phyloP scores from a whole-genome alignment of 2,329 filamentous ascomycete genomes.

The Calonectria montana region DNA sequence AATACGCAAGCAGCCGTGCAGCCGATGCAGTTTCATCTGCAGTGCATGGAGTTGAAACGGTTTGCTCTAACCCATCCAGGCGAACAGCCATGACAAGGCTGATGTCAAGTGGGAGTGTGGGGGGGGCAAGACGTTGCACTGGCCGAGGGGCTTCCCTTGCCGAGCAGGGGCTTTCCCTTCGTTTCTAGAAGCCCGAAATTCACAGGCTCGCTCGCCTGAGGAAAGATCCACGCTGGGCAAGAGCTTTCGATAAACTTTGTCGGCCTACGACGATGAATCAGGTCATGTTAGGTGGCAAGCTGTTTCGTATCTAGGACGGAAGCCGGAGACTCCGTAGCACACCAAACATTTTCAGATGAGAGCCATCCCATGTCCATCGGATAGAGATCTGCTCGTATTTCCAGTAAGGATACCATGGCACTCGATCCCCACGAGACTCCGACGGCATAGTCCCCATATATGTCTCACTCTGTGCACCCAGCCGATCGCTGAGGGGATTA shows the following conservation, averaged over 20 bases:
- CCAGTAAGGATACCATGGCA: not conserved
- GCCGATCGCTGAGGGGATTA: not conserved
- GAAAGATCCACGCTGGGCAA: slow-evolving; percentile 4
- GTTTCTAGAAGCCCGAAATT: slow-evolving; percentile 21
- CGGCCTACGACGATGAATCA: not conserved
- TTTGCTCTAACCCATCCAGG: slow-evolving; percentile 7
- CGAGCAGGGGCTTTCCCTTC: not conserved
- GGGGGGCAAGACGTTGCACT: not conserved
- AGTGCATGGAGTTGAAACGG: slow-evolving; percentile 19
- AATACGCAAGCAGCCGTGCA: slow-evolving; percentile 13
- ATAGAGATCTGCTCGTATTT: not conserved
- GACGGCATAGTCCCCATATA: not conserved
- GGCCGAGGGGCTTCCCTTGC: slow-evolving; percentile 2
- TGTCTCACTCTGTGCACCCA: not conserved
- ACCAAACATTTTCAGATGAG: not conserved
- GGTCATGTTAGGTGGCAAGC: not conserved
- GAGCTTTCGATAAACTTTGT: slow-evolving; percentile 4
- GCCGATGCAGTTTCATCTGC: slow-evolving; percentile 23
- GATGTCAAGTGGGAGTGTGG: slow-evolving; percentile 7
- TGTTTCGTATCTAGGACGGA: slow-evolving; percentile 14
- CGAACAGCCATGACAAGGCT: slow-evolving; percentile 6
- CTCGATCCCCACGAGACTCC: not conserved
- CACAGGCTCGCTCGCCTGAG: slow-evolving; percentile 9
- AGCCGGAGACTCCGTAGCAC: not conserved
- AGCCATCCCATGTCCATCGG: not conserved